Evolutionary conservation across 306 rosid genomes (phyloP).

Genomic region (Mimosa bimucronata): DNA sequence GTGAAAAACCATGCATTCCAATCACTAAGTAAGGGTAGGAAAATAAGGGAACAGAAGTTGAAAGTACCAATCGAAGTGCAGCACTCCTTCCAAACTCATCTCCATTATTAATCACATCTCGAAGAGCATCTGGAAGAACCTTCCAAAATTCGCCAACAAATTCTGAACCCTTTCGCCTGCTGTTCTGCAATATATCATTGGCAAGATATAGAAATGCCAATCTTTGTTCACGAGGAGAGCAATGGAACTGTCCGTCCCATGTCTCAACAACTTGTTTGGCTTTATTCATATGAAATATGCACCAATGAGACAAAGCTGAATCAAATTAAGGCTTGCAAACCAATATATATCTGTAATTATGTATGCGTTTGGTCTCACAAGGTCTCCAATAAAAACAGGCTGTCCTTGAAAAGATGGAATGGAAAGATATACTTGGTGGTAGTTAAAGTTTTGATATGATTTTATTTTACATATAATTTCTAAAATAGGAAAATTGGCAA

Average conservation of each 20-base stretch:
- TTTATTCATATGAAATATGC: not conserved
- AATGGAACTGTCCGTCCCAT: not conserved
- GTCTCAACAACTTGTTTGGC: not conserved
- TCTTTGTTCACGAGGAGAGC: slow-evolving; percentile 6
- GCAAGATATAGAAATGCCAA: slow-evolving; percentile 3
- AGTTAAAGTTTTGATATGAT: not conserved
- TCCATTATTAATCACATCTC: slow-evolving; percentile 74
- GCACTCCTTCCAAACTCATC: slow-evolving; percentile 82
- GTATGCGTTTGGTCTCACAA: not conserved
- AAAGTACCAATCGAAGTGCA: slow-evolving; percentile 79
- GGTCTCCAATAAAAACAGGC: not conserved
- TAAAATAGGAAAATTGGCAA: not conserved
- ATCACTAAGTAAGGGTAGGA: not conserved
- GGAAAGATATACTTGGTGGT: not conserved
- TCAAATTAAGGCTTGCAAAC: not conserved
- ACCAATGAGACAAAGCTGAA: slow-evolving; percentile 2
- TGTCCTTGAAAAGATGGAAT: not conserved
- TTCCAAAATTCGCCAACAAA: slow-evolving; percentile 99
- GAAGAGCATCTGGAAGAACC: slow-evolving; percentile 92
- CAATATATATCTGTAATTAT: not conserved
- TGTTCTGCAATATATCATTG: not conserved
- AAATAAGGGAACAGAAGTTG: not conserved
- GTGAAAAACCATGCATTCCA: not conserved
- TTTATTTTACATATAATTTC: not conserved
- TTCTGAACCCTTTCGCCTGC: slow-evolving; percentile 72